Evolutionary conservation across 106 monocot species (phyloP).

Genomic region (Hemerocallis citrina): DNA sequence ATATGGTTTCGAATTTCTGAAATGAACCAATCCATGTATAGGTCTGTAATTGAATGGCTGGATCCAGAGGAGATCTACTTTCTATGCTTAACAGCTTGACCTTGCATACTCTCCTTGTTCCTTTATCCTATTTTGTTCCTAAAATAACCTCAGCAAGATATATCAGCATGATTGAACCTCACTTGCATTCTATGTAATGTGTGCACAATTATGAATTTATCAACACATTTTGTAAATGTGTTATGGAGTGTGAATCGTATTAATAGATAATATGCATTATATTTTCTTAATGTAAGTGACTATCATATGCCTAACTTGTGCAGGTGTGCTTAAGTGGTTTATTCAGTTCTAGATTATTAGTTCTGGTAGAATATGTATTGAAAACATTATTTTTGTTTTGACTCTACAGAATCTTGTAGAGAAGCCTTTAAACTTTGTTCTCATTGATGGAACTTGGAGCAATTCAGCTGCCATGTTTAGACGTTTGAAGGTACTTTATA

Average conservation of each 20-base stretch:
- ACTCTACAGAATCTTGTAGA: conserved; percentile 32
- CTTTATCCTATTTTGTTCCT: background rate
- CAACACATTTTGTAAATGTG: background rate
- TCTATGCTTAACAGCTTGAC: too few species aligned
- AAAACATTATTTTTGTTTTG: background rate
- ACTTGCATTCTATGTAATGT: background rate
- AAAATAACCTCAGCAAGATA: background rate
- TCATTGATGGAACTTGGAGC: conserved; percentile 97
- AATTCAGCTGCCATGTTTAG: conserved; percentile 89
- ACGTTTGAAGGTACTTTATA: conserved; percentile 61
- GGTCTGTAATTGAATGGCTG: too few species aligned
- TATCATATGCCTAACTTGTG: background rate
- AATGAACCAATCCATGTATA: too few species aligned
- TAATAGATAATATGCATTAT: background rate
- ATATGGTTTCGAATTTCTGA: too few species aligned
- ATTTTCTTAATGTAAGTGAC: background rate
- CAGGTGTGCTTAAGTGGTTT: background rate
- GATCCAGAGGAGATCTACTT: too few species aligned
- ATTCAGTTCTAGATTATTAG: background rate
- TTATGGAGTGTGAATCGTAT: background rate
- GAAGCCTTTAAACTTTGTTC: conserved; percentile 60
- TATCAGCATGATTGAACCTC: background rate
- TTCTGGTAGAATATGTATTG: background rate
- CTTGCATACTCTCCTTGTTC: background rate
- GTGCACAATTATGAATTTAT: background rate